phyloP scores from a whole-genome alignment of 139 green algal genomes.

The Tetradesmus obliquus region DNA sequence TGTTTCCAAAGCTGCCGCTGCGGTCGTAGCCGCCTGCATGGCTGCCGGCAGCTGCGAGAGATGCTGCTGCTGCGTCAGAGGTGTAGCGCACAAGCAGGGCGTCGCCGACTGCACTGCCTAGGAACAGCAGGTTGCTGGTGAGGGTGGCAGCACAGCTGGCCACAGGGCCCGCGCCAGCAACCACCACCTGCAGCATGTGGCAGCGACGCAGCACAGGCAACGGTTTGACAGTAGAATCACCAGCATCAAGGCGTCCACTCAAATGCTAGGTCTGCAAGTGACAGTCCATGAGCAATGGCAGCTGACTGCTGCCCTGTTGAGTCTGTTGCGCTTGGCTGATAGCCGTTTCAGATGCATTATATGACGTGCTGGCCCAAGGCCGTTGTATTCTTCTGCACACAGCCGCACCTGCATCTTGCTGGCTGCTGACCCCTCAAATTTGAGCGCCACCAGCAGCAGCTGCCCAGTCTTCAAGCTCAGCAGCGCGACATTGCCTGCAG shows the following conservation, averaged over 20 bases:
- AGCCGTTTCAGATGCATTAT: no score
- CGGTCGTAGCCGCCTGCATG: neutral
- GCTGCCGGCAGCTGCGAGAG: conserved; percentile 10
- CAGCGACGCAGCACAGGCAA: neutral
- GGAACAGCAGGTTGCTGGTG: conserved; percentile 74
- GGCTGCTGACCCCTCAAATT: conserved; percentile 50
- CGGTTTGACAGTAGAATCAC: neutral
- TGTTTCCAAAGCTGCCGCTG: neutral
- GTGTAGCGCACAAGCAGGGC: conserved; percentile 81
- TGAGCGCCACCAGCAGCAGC: conserved; percentile 68
- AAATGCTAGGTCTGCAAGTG: no score
- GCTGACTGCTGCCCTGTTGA: no score
- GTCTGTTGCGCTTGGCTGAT: no score
- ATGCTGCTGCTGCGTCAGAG: conserved; percentile 3
- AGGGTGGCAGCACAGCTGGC: conserved; percentile 50
- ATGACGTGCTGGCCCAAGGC: no score
- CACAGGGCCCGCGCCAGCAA: conserved; percentile 53
- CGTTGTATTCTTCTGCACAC: neutral
- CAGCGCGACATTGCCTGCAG: conserved; percentile 56
- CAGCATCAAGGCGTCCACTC: neutral
- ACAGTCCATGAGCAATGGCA: no score
- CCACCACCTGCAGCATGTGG: conserved; percentile 41
- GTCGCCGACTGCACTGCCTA: conserved; percentile 85
- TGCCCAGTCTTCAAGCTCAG: conserved; percentile 72
- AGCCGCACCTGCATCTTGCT: conserved; percentile 51